A percentile compares a stretch with the other conserved stretches of the same genome.
Evolutionary conservation across 345 rosid species (phyloP).

Genomic region (Brassica incana): DNA sequence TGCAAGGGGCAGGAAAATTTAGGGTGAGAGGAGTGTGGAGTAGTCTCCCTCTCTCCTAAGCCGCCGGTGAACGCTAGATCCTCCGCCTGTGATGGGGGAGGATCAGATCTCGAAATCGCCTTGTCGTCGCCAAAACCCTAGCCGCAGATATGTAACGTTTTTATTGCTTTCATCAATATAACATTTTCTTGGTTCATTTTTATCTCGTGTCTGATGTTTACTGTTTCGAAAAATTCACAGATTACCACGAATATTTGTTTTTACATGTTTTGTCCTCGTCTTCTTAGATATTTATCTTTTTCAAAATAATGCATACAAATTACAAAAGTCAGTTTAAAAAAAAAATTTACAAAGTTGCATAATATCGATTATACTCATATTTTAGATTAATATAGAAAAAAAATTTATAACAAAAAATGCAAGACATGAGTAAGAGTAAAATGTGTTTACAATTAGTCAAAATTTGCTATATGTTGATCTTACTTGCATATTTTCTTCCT

Average conservation of each 20-base stretch:
- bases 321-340: no score
- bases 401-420: not conserved
- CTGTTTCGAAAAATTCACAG: not conserved
- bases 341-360: not conserved
- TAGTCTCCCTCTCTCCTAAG: no score
- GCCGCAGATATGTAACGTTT: not conserved
- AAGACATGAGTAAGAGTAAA: not conserved
- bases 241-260: not conserved
- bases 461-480: not conserved
- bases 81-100: no score
- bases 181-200: not conserved
- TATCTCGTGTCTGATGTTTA: not conserved
- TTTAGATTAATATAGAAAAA: not conserved
- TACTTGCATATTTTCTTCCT: not conserved
- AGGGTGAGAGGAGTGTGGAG: no score
- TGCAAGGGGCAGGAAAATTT: no score
- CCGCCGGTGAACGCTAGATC: no score
- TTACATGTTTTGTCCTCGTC: not conserved
- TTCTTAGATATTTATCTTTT: not conserved
- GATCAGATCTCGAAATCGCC: no score
- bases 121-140: no score
- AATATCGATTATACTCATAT: not conserved
- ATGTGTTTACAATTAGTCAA: not conserved
- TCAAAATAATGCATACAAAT: not conserved
- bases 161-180: not conserved